These are phyloP conservation scores for Salvia hispanica DNA, from an alignment of 257 asterid species.

Conservation along the genomic window DNA sequence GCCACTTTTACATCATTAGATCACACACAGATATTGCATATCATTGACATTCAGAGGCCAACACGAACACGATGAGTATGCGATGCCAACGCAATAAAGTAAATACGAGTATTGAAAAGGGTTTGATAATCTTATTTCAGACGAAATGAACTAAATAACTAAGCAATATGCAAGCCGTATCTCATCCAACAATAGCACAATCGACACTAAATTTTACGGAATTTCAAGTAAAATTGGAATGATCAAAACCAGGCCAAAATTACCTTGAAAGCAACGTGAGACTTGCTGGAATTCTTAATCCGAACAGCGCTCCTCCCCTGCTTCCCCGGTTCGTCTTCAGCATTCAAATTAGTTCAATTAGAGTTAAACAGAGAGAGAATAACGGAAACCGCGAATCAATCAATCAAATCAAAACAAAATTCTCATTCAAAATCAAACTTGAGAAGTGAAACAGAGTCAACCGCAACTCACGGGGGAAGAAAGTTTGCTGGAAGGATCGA, in stretches of 20 bases:
- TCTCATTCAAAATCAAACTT: background rate
- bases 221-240: slow-evolving; percentile 16
- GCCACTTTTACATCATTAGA: background rate
- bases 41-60: slow-evolving; percentile 1
- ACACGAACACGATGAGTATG: background rate
- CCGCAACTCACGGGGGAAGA: slow-evolving; percentile 72
- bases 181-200: background rate
- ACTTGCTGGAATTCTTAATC: slow-evolving; percentile 82
- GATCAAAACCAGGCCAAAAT: slow-evolving; percentile 4
- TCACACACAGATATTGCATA: background rate
- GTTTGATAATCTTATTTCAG: background rate
- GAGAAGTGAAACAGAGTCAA: slow-evolving; percentile 18
- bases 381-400: slow-evolving; percentile 11
- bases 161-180: slow-evolving; percentile 1
- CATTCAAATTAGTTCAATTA: slow-evolving; percentile 5
- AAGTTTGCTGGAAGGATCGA: slow-evolving; percentile 76
- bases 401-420: slow-evolving; percentile 17
- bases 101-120: background rate
- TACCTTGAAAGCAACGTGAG: slow-evolving; percentile 92
- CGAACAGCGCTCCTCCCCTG: slow-evolving; percentile 88
- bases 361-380: slow-evolving; percentile 9
- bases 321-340: slow-evolving; percentile 91
- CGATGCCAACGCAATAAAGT: too few relatives aligned
- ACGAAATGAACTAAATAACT: background rate
- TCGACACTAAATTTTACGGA: background rate